Evolutionary conservation across 768 basidiomycete genomes (phyloP).

Genomic region (Rhizopogon roseolus): DNA sequence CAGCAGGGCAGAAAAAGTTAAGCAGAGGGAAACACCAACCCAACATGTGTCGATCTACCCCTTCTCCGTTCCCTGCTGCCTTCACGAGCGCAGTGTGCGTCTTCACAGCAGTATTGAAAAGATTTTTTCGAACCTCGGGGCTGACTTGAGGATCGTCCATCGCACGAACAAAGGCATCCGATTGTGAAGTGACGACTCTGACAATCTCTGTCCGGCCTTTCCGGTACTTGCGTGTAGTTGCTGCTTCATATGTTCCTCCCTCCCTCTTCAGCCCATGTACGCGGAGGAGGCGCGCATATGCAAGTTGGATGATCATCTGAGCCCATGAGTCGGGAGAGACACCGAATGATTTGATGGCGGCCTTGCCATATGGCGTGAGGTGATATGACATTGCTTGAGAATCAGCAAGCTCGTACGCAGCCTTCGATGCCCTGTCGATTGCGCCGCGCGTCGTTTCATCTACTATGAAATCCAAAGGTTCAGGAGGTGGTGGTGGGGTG

Average conservation of each 20-base stretch:
- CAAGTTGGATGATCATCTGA: conserved; percentile 88
- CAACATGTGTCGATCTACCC: conserved; percentile 85
- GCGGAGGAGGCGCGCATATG: conserved; percentile 65
- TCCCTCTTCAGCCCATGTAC: conserved; percentile 14
- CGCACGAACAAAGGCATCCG: conserved; percentile 69
- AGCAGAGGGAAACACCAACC: conserved; percentile 38
- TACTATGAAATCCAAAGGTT: conserved; percentile 53
- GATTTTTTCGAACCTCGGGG: conserved; percentile 38
- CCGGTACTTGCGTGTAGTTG: conserved; percentile 81
- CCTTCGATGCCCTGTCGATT: conserved; percentile 51
- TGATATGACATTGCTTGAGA: conserved; percentile 60
- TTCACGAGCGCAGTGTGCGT: conserved; percentile 63
- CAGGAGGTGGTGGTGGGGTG: conserved; percentile 26
- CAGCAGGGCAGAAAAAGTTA: not conserved
- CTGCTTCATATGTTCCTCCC: conserved; percentile 92
- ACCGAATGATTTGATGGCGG: conserved; percentile 80
- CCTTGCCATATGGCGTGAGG: conserved; percentile 78
- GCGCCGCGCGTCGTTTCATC: conserved; percentile 35
- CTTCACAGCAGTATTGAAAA: conserved; percentile 55
- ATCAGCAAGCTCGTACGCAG: conserved; percentile 52
- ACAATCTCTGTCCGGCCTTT: conserved; percentile 95
- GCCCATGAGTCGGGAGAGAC: conserved; percentile 93
- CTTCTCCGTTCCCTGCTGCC: conserved; percentile 59
- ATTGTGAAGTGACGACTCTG: conserved; percentile 72
- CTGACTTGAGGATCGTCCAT: conserved; percentile 53